Evolutionary conservation across 108 stramenopile genomes (phyloP), one percentile per base, ranked within the genome.

Genomic region (Skeletonema marinoi): DNA sequence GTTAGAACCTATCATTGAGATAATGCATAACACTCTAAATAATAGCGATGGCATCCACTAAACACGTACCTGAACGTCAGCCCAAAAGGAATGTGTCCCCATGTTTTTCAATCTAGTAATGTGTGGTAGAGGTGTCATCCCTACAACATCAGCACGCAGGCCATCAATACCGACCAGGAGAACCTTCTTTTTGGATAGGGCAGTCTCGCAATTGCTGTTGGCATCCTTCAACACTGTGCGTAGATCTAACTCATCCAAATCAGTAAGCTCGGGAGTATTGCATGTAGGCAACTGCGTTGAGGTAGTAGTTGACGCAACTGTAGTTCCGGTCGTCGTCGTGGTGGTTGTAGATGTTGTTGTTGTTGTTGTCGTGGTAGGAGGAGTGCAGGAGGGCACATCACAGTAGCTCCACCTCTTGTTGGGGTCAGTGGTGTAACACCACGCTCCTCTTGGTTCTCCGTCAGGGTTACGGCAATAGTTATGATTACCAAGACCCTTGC

Each of bases 381-480:
- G 0, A 63, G 62, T n/a, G 8, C 62, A 63, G 32, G 62, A 21
- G 5, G 66, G 66, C 16, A 67, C 21, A 58, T 62, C 16, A 25
- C 70, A 71, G 19, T 32, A 71, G 4, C 9, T 21, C 70, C 70
- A 71, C 9, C 70, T 21, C 39, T 33, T 51, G 39, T 60, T 19
- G 4, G 70, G 70, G 11, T 71, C 70, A 0, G 70, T 71, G 14
- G 70, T 71, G 70, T 71, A 71, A n/a, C 70, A 71, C 70, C 70
- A 71, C 12, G 66, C 66, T 29, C 66, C 56, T 14, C 19, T n/a
- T 4, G 62, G 62, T 36, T 63, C 62, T 0, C 62, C 62, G 33
- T 71, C 70, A 6, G 70, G 70, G 5, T 71, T 71, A 32, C 70
- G 30, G 11, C 70, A 71, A 3, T 63, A 63, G 38, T 63, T 63